Conservation (phyloP, 2,329 filamentous ascomycete genomes). For the Tolypocladium paradoxum region DNA sequence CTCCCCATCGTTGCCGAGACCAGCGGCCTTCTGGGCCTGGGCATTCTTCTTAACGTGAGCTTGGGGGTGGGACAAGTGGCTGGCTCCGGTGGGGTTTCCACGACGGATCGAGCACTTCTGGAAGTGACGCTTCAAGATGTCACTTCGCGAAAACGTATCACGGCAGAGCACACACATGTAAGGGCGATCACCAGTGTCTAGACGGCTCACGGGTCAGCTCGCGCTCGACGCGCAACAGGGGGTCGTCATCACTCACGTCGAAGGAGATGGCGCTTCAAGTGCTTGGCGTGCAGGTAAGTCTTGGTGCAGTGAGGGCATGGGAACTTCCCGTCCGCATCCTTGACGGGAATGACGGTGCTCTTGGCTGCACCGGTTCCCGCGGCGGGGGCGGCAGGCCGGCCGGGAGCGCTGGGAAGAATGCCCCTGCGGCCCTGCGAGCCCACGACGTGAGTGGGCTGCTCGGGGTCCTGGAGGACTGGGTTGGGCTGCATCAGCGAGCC, state of each 20-base stretch:
- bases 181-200: conserved; percentile 93
- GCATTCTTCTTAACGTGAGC: conserved; percentile 75
- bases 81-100: conserved; percentile 90
- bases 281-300: conserved; percentile 94
- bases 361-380: conserved; percentile 60
- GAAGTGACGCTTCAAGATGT: conserved; percentile 97
- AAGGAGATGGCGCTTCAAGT: conserved; percentile 89
- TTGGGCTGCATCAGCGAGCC: conserved; percentile 46
- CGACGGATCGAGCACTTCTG: conserved; percentile 96
- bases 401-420: conserved; percentile 83
- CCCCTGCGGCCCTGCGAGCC: conserved; percentile 88
- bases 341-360: conserved; percentile 76
- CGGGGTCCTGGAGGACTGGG: conserved; percentile 43
- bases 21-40: conserved; percentile 44
- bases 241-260: conserved; percentile 61
- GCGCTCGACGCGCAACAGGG: conserved; percentile 14
- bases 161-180: conserved; percentile 98
- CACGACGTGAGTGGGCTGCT: conserved; percentile 80
- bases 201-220: conserved; percentile 15
- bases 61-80: conserved; percentile 86
- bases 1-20: conserved; percentile 40
- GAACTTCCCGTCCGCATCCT: conserved; percentile 96
- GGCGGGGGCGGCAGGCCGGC: conserved; percentile 66
- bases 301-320: conserved; percentile 97
- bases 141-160: conserved; percentile 94